Percentiles rank a stretch among this genome's conserved stretches.
Evolutionary conservation across 2,329 filamentous ascomycete genomes (phyloP).

Genomic region (Microsporum ferrugineum): DNA sequence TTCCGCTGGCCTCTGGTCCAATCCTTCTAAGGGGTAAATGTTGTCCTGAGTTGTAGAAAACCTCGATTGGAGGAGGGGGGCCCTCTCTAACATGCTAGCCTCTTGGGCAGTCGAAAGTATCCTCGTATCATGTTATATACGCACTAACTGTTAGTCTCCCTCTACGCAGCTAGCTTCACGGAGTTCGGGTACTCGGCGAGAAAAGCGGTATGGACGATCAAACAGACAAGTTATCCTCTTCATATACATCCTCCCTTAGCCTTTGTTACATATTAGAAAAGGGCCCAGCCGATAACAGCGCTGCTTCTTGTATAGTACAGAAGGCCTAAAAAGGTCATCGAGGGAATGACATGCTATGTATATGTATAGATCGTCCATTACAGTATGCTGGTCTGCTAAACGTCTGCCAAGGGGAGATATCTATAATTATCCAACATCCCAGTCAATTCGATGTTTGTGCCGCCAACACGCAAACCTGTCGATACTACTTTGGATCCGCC

Average conservation of each 20-base stretch:
- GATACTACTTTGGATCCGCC: slow-evolving; percentile 1
- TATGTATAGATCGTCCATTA: not conserved
- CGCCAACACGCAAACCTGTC: not conserved
- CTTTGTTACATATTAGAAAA: not conserved
- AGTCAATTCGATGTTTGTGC: not conserved
- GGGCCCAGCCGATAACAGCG: not conserved
- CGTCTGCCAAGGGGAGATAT: not conserved
- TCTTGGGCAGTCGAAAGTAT: not conserved
- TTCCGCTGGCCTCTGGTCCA: not conserved
- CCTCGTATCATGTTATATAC: not conserved
- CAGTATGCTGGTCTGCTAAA: not conserved
- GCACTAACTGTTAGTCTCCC: not conserved
- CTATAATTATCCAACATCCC: slow-evolving; percentile 2
- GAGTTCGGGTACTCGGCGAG: not conserved
- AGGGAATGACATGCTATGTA: not conserved
- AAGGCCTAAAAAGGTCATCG: not conserved
- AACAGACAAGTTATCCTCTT: not conserved
- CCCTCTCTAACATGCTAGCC: not conserved
- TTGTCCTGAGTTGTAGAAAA: not conserved
- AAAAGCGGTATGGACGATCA: not conserved
- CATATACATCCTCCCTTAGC: not conserved
- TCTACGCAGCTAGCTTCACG: not conserved
- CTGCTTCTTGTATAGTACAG: not conserved
- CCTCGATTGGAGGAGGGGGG: not conserved
- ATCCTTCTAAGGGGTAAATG: not conserved